Percentiles rank a stretch among this genome's conserved stretches.
These are phyloP conservation scores for Abrus precatorius DNA, from an alignment of 306 rosid genomes.

Conservation along the genomic window DNA sequence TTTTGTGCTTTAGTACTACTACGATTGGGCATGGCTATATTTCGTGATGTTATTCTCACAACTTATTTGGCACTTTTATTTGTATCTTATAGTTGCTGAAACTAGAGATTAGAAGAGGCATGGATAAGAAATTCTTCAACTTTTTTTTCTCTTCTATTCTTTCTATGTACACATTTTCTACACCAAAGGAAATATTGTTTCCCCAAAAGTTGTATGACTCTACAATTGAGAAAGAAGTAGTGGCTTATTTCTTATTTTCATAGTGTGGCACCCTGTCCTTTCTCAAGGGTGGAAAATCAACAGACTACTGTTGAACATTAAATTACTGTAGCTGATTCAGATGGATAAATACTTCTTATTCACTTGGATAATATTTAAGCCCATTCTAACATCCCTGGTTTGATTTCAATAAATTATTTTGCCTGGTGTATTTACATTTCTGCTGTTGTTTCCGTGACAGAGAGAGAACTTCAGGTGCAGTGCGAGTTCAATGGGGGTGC, in stretches of 20 bases:
- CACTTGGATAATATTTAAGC: neutral
- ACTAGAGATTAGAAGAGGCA: slow-evolving; percentile 32
- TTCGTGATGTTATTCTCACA: slow-evolving; percentile 4
- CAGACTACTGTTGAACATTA: neutral
- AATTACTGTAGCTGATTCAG: slow-evolving; percentile 21
- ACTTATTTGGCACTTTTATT: neutral
- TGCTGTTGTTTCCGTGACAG: slow-evolving; percentile 60
- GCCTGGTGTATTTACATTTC: slow-evolving; percentile 46
- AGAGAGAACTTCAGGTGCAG: slow-evolving; percentile 87
- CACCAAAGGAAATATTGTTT: slow-evolving; percentile 21
- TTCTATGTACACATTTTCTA: slow-evolving; percentile 21
- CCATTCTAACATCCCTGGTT: neutral
- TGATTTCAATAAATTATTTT: slow-evolving; percentile 32
- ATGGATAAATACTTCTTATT: slow-evolving; percentile 21
- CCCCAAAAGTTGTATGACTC: neutral
- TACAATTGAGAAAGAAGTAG: slow-evolving; percentile 15
- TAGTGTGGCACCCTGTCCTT: slow-evolving; percentile 12
- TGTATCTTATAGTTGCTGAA: neutral
- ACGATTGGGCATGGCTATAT: neutral
- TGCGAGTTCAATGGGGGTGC: slow-evolving; percentile 89
- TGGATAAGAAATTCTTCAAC: slow-evolving; percentile 21
- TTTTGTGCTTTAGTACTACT: slow-evolving; percentile 2
- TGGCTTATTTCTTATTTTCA: slow-evolving; percentile 28
- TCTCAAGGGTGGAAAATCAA: slow-evolving; percentile 9
- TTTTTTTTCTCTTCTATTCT: neutral